Conservation (phyloP, 371 early-diverging fungal genomes). For the Syncephalastrum contaminatum region DNA sequence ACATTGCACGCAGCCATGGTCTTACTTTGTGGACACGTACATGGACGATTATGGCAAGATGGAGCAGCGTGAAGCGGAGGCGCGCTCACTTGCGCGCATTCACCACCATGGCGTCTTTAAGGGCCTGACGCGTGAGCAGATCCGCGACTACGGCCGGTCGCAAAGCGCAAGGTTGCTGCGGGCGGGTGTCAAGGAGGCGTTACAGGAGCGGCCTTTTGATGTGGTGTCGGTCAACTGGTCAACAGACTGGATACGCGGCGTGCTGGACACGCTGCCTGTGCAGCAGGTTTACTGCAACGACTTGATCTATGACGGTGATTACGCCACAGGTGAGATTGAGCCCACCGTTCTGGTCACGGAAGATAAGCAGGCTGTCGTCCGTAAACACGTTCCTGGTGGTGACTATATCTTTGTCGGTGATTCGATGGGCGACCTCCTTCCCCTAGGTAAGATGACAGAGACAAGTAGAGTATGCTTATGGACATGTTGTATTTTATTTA, state of each 20-base stretch:
- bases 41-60: constrained; percentile 29
- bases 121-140: constrained; percentile 19
- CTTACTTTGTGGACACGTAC: constrained; percentile 33
- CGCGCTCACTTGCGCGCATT: constrained; percentile 31
- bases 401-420: constrained; percentile 38
- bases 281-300: constrained; percentile 36
- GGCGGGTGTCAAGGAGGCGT: constrained; percentile 15
- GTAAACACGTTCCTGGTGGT: constrained; percentile 2
- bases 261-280: constrained; percentile 15
- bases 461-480: not conserved
- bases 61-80: constrained; percentile 20
- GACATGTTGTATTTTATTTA: constrained; percentile 11
- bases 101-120: constrained; percentile 25
- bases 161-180: constrained; percentile 13
- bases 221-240: constrained; percentile 48
- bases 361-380: constrained; percentile 27
- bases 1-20: constrained; percentile 23
- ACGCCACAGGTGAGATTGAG: constrained; percentile 32
- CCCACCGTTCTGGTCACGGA: constrained; percentile 24
- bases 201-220: constrained; percentile 5
- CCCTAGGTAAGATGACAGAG: constrained; percentile 23
- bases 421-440: constrained; percentile 37
- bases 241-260: constrained; percentile 47
- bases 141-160: constrained; percentile 13
- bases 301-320: constrained; percentile 13